These are phyloP conservation scores for Cryptococcus deneoformans DNA, from an alignment of 1,284 basidiomycete genomes.

Conservation along the genomic window DNA sequence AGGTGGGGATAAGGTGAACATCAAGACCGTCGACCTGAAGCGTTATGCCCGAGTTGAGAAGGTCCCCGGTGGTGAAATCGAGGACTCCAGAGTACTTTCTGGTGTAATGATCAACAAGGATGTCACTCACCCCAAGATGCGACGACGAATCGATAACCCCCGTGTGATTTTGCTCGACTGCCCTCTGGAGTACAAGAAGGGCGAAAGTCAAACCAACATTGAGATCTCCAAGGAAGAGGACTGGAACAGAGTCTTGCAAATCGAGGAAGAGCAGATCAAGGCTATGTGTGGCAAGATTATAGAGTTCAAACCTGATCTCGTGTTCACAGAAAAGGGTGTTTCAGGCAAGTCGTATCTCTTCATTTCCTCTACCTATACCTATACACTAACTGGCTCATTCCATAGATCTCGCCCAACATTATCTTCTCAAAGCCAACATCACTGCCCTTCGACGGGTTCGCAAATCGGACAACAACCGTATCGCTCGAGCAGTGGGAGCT, in stretches of 20 bases:
- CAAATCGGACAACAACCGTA: conserved; percentile 98
- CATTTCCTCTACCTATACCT: not conserved
- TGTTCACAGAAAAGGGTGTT: conserved; percentile 97
- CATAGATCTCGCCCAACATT: conserved; percentile 88
- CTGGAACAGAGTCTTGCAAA: conserved; percentile 88
- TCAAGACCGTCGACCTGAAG: conserved; percentile 94
- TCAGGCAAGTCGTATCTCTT: conserved; percentile 60
- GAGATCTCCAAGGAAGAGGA: conserved; percentile 94
- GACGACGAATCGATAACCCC: conserved; percentile 85
- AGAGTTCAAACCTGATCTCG: conserved; percentile 91
- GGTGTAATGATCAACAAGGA: conserved; percentile 99
- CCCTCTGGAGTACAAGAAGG: conserved; percentile 98
- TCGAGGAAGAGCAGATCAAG: conserved; percentile 98
- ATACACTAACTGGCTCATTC: not conserved
- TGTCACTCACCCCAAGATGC: conserved; percentile 97
- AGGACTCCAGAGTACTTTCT: conserved; percentile 79
- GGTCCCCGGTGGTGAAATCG: conserved; percentile 95
- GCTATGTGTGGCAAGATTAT: conserved; percentile 79
- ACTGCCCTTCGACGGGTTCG: conserved; percentile 91
- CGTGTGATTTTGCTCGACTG: conserved; percentile 91
- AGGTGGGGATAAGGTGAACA: conserved; percentile 44
- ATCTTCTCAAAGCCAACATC: conserved; percentile 83
- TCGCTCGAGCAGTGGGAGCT: conserved; percentile 91
- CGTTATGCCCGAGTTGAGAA: conserved; percentile 98
- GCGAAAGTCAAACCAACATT: conserved; percentile 98